Evolutionary conservation across 176 grass and related monocot genomes (phyloP).

Genomic region (Puya raimondii): DNA sequence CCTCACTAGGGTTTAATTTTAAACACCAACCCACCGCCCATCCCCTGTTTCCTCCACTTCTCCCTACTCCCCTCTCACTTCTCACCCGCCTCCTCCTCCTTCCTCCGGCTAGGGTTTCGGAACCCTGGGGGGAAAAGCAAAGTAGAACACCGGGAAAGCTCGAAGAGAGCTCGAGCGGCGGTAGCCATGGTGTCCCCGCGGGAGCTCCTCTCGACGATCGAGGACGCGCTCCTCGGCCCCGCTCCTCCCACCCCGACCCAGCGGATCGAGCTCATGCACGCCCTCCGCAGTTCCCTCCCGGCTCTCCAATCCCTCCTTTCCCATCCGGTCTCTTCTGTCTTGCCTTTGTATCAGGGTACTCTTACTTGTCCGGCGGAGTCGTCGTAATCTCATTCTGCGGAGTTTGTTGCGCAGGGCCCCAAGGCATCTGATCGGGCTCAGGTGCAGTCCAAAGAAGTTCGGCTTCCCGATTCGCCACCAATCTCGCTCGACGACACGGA

Average conservation of each 20-base stretch:
- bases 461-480: conserved; percentile 49
- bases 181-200: conserved; percentile 33
- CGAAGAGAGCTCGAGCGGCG: too few relatives aligned
- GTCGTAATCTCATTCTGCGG: neutral
- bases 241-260: conserved; percentile 58
- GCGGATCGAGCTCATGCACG: conserved; percentile 79
- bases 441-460: conserved; percentile 69
- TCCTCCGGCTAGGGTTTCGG: conserved; percentile 32
- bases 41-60: too few relatives aligned
- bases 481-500: conserved; percentile 83
- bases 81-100: too few relatives aligned
- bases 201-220: conserved; percentile 54
- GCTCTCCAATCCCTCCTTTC: conserved; percentile 59
- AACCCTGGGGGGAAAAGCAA: conserved; percentile 8
- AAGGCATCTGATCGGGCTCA: conserved; percentile 78
- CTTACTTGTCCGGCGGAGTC: conserved; percentile 9
- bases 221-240: conserved; percentile 65
- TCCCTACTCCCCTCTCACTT: too few relatives aligned
- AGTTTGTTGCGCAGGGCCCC: conserved; percentile 45
- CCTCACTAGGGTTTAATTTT: too few relatives aligned
- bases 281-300: conserved; percentile 58
- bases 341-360: neutral
- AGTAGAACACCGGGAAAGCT: neutral
- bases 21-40: too few relatives aligned
- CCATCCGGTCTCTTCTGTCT: conserved; percentile 35